Evolutionary conservation across 1,139 yeast species (phyloP).

Genomic region (Geotrichum australiense): DNA sequence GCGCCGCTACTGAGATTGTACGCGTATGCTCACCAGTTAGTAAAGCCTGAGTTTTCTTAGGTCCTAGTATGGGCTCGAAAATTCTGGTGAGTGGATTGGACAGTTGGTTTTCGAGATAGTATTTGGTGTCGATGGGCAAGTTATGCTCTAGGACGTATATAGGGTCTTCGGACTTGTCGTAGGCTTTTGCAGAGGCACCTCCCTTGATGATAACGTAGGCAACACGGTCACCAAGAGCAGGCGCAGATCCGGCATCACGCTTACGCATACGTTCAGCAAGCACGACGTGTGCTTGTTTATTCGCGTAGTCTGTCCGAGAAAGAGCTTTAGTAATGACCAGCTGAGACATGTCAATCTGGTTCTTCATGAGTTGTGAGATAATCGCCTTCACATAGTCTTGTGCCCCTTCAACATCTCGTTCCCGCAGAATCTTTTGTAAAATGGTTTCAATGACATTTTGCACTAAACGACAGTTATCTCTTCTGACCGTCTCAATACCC

Average conservation of each 20-base stretch:
- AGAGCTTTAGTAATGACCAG: constrained; percentile 90
- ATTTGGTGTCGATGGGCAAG: constrained; percentile 88
- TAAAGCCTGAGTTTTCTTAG: constrained; percentile 68
- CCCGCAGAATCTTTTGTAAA: constrained; percentile 75
- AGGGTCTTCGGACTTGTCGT: constrained; percentile 96
- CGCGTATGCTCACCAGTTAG: constrained; percentile 73
- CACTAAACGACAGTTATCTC: constrained; percentile 94
- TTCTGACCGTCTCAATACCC: constrained; percentile 95
- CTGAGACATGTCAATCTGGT: constrained; percentile 86
- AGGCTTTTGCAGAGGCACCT: constrained; percentile 76
- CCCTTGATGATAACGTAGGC: constrained; percentile 90
- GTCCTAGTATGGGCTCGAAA: constrained; percentile 93
- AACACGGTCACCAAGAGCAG: constrained; percentile 94
- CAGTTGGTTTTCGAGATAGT: constrained; percentile 87
- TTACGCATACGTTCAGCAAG: constrained; percentile 93
- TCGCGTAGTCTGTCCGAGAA: constrained; percentile 84
- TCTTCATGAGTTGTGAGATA: constrained; percentile 84
- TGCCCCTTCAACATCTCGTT: constrained; percentile 84
- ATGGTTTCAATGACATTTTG: constrained; percentile 93
- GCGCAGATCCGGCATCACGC: constrained; percentile 97
- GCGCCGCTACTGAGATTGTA: constrained; percentile 61
- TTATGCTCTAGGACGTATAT: constrained; percentile 86
- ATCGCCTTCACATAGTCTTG: constrained; percentile 77
- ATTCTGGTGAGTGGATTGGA: constrained; percentile 90
- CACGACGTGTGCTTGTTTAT: constrained; percentile 96